phyloP scores from a whole-genome alignment of 768 basidiomycete species.

The Boletus reticuloceps region DNA sequence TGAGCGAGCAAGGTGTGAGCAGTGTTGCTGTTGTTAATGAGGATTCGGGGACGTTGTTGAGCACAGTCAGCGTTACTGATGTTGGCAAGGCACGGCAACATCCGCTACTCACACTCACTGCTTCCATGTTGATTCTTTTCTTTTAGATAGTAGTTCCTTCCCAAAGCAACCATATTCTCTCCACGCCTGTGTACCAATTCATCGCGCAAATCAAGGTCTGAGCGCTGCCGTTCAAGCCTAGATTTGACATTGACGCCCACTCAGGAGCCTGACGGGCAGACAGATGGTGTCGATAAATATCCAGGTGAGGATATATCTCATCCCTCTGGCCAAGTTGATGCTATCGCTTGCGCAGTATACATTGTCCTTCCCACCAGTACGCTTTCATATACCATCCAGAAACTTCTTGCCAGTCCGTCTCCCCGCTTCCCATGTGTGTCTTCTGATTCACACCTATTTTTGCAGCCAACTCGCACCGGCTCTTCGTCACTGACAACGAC shows the following conservation, averaged over 20 bases:
- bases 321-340: not conserved
- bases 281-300: slow-evolving; percentile 76
- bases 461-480: slow-evolving; percentile 72
- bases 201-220: slow-evolving; percentile 69
- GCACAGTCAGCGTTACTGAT: slow-evolving; percentile 82
- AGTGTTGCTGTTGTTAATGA: slow-evolving; percentile 77
- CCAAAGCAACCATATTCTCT: slow-evolving; percentile 74
- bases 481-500: slow-evolving; percentile 70
- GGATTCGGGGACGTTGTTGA: slow-evolving; percentile 57
- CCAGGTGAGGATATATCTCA: slow-evolving; percentile 47
- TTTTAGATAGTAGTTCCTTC: slow-evolving; percentile 75
- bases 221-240: not conserved
- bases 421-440: not conserved
- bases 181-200: slow-evolving; percentile 66
- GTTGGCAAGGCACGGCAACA: slow-evolving; percentile 58
- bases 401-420: slow-evolving; percentile 74
- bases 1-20: slow-evolving; percentile 85
- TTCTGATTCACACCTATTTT: not conserved
- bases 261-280: slow-evolving; percentile 70
- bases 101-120: not conserved
- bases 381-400: slow-evolving; percentile 71
- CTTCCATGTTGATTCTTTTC: not conserved
- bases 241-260: slow-evolving; percentile 1
- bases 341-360: slow-evolving; percentile 50
- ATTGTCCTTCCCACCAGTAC: slow-evolving; percentile 65